Evolutionary conservation across 805 yeast genomes (phyloP).

Genomic region (Sugiyamaella smithiae): DNA sequence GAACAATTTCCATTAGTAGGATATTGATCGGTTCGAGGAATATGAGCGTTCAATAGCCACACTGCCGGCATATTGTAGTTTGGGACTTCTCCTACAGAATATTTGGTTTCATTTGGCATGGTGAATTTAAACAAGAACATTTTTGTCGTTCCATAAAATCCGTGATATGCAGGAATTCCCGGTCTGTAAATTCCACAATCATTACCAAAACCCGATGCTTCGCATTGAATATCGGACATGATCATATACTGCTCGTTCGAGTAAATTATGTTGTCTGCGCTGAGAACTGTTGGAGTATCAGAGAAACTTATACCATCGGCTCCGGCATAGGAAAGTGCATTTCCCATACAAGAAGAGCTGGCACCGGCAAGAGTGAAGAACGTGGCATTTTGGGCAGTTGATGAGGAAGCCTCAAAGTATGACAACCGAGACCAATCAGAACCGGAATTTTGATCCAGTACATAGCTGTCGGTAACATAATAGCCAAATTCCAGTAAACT

Average conservation of each 20-base stretch:
- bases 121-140: constrained; percentile 88
- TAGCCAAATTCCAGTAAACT: constrained; percentile 82
- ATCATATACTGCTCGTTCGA: constrained; percentile 62
- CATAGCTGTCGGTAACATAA: constrained; percentile 12
- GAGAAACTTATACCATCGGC: constrained; percentile 75
- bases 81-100: constrained; percentile 20
- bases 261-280: constrained; percentile 53
- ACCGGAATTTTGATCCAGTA: neutral
- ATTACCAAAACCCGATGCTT: constrained; percentile 29
- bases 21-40: constrained; percentile 95
- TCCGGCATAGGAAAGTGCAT: constrained; percentile 82
- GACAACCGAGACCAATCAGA: constrained; percentile 68
- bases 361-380: constrained; percentile 90
- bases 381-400: constrained; percentile 64
- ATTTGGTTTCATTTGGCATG: constrained; percentile 69
- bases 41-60: constrained; percentile 92
- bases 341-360: constrained; percentile 86
- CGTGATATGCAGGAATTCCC: constrained; percentile 90
- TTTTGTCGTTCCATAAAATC: constrained; percentile 80
- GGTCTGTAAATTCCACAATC: constrained; percentile 83
- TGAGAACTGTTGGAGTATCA: constrained; percentile 62
- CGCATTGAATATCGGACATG: constrained; percentile 54
- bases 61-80: constrained; percentile 97
- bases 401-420: constrained; percentile 65
- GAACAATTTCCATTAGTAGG: constrained; percentile 74